Evolutionary conservation across 2,329 filamentous ascomycete genomes (phyloP).

Genomic region (Stagonosporopsis cucurbitacearum): DNA sequence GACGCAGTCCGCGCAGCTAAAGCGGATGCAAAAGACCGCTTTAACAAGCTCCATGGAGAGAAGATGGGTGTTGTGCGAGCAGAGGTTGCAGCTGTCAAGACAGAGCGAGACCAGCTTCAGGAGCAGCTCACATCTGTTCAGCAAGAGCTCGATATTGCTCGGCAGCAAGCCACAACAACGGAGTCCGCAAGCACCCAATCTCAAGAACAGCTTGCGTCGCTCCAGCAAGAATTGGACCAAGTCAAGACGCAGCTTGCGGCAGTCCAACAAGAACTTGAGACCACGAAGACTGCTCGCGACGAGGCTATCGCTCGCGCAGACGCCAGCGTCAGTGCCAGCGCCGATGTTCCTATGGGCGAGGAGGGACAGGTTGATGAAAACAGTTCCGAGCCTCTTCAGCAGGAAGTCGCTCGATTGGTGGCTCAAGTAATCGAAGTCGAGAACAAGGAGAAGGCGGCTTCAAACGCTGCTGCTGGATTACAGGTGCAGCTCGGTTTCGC

Average conservation of each 20-base stretch:
- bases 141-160: conserved; percentile 69
- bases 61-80: conserved; percentile 51
- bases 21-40: conserved; percentile 66
- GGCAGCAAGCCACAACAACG: conserved; percentile 29
- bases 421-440: conserved; percentile 39
- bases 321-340: conserved; percentile 51
- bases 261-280: conserved; percentile 59
- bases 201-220: conserved; percentile 66
- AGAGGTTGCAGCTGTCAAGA: conserved; percentile 55
- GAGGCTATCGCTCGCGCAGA: conserved; percentile 59
- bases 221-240: conserved; percentile 48
- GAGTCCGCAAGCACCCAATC: conserved; percentile 26
- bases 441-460: conserved; percentile 48
- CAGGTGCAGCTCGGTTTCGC: conserved; percentile 56
- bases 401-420: conserved; percentile 47
- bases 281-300: conserved; percentile 69
- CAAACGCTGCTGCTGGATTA: conserved; percentile 45
- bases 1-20: conserved; percentile 55
- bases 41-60: conserved; percentile 49
- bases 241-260: conserved; percentile 27
- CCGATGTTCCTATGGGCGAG: conserved; percentile 49
- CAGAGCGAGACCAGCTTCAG: conserved; percentile 69
- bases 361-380: conserved; percentile 55
- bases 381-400: conserved; percentile 26
- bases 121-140: conserved; percentile 29